Percentiles rank a stretch among this genome's conserved stretches.
phyloP scores from a whole-genome alignment of 176 grass and related monocot genomes.

The Hyparrhenia diplandra region DNA sequence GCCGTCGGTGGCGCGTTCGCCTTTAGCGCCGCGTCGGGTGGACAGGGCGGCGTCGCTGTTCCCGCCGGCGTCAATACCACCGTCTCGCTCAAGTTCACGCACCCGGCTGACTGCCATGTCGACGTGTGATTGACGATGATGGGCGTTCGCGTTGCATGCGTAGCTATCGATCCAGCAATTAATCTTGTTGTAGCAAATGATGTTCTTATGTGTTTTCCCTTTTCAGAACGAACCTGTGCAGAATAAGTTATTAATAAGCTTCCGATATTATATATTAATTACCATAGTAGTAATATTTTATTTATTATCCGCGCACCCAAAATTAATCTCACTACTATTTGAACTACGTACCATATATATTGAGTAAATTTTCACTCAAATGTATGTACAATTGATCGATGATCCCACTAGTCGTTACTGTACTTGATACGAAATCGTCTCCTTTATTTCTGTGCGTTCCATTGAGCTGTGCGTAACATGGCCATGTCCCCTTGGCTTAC shows the following conservation, averaged over 20 bases:
- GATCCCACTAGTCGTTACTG: not conserved
- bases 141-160: too few relatives aligned
- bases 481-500: not conserved
- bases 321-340: too few relatives aligned
- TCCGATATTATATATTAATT: too few relatives aligned
- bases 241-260: constrained; percentile 29
- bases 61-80: not conserved
- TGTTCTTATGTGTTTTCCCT: not conserved
- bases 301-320: not conserved
- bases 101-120: constrained; percentile 54
- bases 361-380: not conserved
- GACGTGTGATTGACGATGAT: too few relatives aligned
- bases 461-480: not conserved
- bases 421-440: not conserved
- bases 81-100: constrained; percentile 56
- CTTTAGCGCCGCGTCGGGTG: constrained; percentile 17
- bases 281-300: not conserved
- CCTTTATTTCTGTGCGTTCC: not conserved
- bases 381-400: not conserved
- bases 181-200: constrained; percentile 1
- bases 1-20: constrained; percentile 26
- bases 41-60: not conserved
- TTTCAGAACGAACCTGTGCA: constrained; percentile 20
- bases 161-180: not conserved
- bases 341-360: too few relatives aligned